These are phyloP conservation scores for Diaporthe velutina DNA, from an alignment of 2,329 filamentous ascomycete genomes.

Conservation along the genomic window DNA sequence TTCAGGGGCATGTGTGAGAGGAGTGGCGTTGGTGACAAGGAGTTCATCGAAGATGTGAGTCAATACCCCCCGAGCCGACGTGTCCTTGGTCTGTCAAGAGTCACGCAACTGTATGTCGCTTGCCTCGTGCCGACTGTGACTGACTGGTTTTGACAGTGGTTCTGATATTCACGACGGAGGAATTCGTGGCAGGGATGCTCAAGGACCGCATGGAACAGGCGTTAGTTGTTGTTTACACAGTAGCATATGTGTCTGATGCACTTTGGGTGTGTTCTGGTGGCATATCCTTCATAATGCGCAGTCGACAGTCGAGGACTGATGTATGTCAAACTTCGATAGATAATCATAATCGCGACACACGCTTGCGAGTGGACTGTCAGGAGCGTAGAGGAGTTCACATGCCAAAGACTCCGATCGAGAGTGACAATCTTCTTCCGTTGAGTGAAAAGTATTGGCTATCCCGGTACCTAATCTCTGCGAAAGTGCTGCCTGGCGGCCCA, in stretches of 20 bases:
- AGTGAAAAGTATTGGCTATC: background rate
- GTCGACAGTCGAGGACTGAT: background rate
- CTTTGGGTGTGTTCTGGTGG: background rate
- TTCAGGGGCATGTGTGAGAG: constrained; percentile 92
- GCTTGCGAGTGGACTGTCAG: background rate
- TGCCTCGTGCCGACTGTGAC: background rate
- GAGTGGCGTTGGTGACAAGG: constrained; percentile 77
- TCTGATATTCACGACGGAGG: background rate
- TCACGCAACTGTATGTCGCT: background rate
- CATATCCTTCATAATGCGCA: background rate
- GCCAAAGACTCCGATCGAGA: too few species aligned
- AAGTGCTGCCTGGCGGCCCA: background rate
- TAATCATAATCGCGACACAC: background rate
- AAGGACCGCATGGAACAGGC: background rate
- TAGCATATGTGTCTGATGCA: background rate
- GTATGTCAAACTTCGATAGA: background rate
- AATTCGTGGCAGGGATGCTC: background rate
- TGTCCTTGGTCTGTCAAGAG: background rate
- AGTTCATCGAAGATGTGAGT: constrained; percentile 44
- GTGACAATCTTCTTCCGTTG: background rate
- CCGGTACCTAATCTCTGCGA: background rate
- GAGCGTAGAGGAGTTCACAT: background rate
- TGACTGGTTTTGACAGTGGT: constrained; percentile 4
- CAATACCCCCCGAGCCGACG: background rate
- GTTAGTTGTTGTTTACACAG: background rate